phyloP scores from a whole-genome alignment of 2,329 filamentous ascomycete genomes.

The Aspergillus melleus region DNA sequence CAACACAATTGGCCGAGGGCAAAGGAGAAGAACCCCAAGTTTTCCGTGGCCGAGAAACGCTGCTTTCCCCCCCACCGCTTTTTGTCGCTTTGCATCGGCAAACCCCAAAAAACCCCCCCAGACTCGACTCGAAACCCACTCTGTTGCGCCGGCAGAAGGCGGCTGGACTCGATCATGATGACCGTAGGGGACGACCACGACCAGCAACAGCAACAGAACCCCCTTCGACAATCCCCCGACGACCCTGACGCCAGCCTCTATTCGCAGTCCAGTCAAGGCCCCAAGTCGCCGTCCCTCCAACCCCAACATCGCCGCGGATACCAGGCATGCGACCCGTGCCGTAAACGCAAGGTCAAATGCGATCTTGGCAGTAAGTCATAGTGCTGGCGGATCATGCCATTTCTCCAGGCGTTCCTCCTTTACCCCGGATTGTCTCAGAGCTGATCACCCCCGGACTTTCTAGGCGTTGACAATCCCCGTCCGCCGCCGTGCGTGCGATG shows the following conservation, averaged over 20 bases:
- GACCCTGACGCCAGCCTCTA: conserved; percentile 16
- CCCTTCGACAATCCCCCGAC: neutral
- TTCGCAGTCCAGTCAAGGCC: conserved; percentile 18
- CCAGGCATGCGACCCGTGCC: conserved; percentile 51
- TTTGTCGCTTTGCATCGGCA: conserved; percentile 42
- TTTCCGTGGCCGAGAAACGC: neutral
- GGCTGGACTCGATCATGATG: conserved; percentile 19
- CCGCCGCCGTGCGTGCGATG: conserved; percentile 93
- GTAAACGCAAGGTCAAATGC: conserved; percentile 52
- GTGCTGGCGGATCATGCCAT: conserved; percentile 1
- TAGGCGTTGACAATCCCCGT: conserved; percentile 82
- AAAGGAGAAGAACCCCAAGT: too few relatives aligned
- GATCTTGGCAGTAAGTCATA: conserved; percentile 46
- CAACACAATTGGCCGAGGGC: neutral
- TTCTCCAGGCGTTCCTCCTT: conserved; percentile 1
- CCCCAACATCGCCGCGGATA: conserved; percentile 48
- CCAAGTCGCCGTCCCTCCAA: conserved; percentile 34
- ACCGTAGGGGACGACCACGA: conserved; percentile 15
- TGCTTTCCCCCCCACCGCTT: conserved; percentile 33
- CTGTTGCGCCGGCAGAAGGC: conserved; percentile 16
- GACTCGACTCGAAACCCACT: conserved; percentile 16
- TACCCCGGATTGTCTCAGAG: neutral
- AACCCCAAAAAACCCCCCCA: conserved; percentile 22
- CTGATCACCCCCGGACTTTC: conserved; percentile 14
- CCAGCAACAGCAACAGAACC: conserved; percentile 4